Evolutionary conservation across 2,329 filamentous ascomycete genomes (phyloP).

Genomic region (Penicillium sp.): DNA sequence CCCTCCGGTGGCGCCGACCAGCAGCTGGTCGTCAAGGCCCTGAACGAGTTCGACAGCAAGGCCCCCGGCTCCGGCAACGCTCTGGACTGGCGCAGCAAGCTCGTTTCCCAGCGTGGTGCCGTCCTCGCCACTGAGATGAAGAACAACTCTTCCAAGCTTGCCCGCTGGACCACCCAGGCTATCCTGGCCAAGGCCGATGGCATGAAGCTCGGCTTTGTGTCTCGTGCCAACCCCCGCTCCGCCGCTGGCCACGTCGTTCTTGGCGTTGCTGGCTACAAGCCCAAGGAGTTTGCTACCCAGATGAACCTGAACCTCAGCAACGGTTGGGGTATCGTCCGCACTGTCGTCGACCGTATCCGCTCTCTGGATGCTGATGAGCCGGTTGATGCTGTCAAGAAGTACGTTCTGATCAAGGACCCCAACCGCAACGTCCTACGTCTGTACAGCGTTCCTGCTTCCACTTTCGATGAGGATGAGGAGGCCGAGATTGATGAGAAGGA

Average conservation of each 20-base stretch:
- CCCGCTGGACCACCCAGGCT: constrained; percentile 94
- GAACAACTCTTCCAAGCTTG: constrained; percentile 99
- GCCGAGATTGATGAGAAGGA: constrained; percentile 61
- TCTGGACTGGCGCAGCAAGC: constrained; percentile 95
- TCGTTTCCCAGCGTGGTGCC: constrained; percentile 91
- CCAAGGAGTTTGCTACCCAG: constrained; percentile 92
- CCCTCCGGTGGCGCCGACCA: constrained; percentile 90
- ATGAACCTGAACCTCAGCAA: constrained; percentile 98
- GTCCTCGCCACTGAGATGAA: constrained; percentile 99
- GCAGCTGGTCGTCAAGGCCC: constrained; percentile 87
- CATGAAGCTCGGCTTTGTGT: constrained; percentile 99
- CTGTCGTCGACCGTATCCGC: constrained; percentile 83
- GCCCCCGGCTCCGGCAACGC: constrained; percentile 93
- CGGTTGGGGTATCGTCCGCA: constrained; percentile 98
- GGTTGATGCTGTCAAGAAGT: constrained; percentile 53
- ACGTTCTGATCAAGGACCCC: constrained; percentile 76
- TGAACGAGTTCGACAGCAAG: constrained; percentile 99
- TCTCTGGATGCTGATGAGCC: constrained; percentile 50
- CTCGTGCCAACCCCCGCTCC: constrained; percentile 87
- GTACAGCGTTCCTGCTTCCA: constrained; percentile 86
- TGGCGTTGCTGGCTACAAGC: constrained; percentile 97
- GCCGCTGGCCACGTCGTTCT: constrained; percentile 95
- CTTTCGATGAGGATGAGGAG: constrained; percentile 88
- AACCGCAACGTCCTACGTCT: constrained; percentile 95
- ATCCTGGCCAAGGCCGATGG: constrained; percentile 96